phyloP scores from a whole-genome alignment of 2,329 filamentous ascomycete genomes.

The Cladosporium sp. region DNA sequence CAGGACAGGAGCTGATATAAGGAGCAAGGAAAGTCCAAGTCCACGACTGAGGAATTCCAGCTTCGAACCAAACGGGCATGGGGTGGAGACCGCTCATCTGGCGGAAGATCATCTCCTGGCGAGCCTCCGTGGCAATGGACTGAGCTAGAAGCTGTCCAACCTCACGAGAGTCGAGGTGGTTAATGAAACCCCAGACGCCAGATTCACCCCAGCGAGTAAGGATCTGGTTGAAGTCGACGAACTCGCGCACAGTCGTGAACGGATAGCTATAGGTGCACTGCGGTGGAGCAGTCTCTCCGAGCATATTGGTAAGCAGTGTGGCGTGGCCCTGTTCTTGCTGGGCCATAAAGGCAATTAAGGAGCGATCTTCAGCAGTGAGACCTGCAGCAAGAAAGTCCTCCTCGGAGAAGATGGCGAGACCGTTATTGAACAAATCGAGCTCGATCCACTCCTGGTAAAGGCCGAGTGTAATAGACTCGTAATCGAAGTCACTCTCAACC shows the following conservation, averaged over 20 bases:
- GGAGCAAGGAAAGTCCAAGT: conserved; percentile 77
- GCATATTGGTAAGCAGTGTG: conserved; percentile 71
- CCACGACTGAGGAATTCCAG: conserved; percentile 78
- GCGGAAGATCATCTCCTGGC: conserved; percentile 80
- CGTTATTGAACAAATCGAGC: conserved; percentile 76
- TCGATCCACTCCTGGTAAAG: conserved; percentile 84
- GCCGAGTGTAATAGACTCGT: conserved; percentile 68
- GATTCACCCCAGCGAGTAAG: conserved; percentile 77
- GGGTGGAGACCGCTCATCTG: conserved; percentile 76
- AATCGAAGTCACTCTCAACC: conserved; percentile 78
- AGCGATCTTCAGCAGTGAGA: conserved; percentile 64
- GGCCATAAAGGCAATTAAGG: conserved; percentile 70
- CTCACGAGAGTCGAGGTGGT: conserved; percentile 71
- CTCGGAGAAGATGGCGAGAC: conserved; percentile 63
- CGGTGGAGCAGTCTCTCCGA: conserved; percentile 64
- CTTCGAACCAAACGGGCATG: conserved; percentile 78
- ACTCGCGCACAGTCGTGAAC: conserved; percentile 68
- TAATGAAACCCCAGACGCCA: conserved; percentile 75
- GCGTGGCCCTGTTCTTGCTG: conserved; percentile 75
- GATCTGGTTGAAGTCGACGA: conserved; percentile 79
- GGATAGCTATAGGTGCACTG: conserved; percentile 83
- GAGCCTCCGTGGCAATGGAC: conserved; percentile 72
- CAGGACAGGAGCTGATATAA: conserved; percentile 73
- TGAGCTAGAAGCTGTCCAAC: conserved; percentile 69
- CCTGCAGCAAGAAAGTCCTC: conserved; percentile 67